phyloP scores from a whole-genome alignment of 1,139 yeast species.

The Saccharomyces hybrid region DNA sequence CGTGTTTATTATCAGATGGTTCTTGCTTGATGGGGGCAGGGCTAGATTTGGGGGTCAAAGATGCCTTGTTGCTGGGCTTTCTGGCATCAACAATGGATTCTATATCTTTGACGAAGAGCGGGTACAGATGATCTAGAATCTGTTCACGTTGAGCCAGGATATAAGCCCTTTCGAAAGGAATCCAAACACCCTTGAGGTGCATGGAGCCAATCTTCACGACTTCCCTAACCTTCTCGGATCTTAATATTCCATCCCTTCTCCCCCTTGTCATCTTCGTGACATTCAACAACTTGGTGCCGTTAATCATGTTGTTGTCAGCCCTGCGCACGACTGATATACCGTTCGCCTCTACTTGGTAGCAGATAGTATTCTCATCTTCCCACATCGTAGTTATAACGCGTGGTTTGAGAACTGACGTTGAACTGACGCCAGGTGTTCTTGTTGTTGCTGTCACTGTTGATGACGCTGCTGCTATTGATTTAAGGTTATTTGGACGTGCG shows the following conservation, averaged over 20 bases:
- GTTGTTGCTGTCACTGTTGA: neutral
- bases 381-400: conserved; percentile 91
- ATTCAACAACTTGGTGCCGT: conserved; percentile 86
- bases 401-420: conserved; percentile 36
- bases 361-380: conserved; percentile 93
- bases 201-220: conserved; percentile 95
- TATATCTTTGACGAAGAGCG: conserved; percentile 73
- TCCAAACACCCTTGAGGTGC: conserved; percentile 98
- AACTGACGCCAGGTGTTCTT: neutral
- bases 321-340: conserved; percentile 87
- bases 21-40: neutral
- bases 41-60: neutral
- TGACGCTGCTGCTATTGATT: neutral
- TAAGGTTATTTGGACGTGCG: neutral
- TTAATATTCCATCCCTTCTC: conserved; percentile 86
- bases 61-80: neutral
- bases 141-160: conserved; percentile 88
- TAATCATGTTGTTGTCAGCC: conserved; percentile 88
- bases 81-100: conserved; percentile 4
- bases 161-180: conserved; percentile 88
- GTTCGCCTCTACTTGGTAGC: conserved; percentile 92
- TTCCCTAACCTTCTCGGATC: conserved; percentile 80
- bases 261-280: conserved; percentile 97
- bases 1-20: neutral
- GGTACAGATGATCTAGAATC: conserved; percentile 77